These are phyloP conservation scores for Microbotryum intermedium DNA, from an alignment of 1,284 basidiomycete species.

Conservation along the genomic window DNA sequence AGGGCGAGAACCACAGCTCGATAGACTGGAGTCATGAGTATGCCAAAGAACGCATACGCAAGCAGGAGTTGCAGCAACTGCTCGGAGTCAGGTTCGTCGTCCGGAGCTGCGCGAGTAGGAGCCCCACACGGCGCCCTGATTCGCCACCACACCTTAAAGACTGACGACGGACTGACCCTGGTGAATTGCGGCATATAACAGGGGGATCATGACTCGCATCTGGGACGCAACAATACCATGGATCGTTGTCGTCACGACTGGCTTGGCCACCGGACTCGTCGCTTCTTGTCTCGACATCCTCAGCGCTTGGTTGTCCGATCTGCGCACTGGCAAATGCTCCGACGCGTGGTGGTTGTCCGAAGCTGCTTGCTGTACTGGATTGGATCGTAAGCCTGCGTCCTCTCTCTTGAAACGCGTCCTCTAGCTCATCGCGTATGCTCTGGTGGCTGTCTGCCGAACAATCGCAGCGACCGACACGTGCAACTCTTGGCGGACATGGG, in stretches of 20 bases:
- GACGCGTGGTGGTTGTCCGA: constrained; percentile 66
- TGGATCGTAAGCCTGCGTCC: constrained; percentile 53
- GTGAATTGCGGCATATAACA: neutral
- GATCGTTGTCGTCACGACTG: constrained; percentile 56
- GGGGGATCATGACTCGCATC: constrained; percentile 44
- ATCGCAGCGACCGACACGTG: constrained; percentile 60
- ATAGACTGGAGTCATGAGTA: constrained; percentile 63
- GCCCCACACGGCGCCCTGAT: too few species aligned
- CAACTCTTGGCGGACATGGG: constrained; percentile 55
- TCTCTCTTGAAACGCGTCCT: constrained; percentile 2
- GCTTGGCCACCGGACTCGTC: constrained; percentile 45
- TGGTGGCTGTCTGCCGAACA: too few species aligned
- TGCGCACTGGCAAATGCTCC: constrained; percentile 59
- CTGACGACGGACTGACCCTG: neutral
- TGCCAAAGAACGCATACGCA: constrained; percentile 53
- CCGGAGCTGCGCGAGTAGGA: too few species aligned
- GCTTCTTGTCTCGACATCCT: constrained; percentile 66
- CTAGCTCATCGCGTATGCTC: neutral
- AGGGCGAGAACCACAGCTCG: constrained; percentile 1
- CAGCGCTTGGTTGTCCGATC: constrained; percentile 63
- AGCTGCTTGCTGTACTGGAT: constrained; percentile 61
- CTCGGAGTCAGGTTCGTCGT: constrained; percentile 42
- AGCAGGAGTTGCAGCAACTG: constrained; percentile 47
- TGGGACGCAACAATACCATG: constrained; percentile 56
- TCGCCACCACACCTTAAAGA: neutral